Conservation (phyloP, 305 asterid species). For the Fraxinus xanthoxyloides region DNA sequence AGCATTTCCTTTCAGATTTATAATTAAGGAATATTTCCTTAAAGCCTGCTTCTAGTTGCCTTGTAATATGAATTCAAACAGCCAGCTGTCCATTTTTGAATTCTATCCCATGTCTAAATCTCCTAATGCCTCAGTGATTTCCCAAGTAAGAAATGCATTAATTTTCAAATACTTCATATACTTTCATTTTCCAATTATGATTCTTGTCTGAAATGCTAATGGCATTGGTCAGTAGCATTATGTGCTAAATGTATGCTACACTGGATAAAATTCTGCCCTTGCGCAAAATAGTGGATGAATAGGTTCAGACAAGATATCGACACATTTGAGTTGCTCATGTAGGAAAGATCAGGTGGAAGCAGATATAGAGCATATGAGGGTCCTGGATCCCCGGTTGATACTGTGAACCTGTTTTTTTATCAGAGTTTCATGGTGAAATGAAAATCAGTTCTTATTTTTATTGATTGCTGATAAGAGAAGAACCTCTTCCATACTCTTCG, state of each 20-base stretch:
- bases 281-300: slow-evolving; percentile 5
- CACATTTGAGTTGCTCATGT: slow-evolving; percentile 37
- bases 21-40: not conserved
- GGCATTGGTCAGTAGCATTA: not conserved
- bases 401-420: slow-evolving; percentile 20
- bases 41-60: not conserved
- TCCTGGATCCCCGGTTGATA: slow-evolving; percentile 67
- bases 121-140: not conserved
- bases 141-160: not conserved
- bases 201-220: not conserved
- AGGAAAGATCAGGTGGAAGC: slow-evolving; percentile 73
- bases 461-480: slow-evolving; percentile 72
- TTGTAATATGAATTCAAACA: not conserved
- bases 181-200: not conserved
- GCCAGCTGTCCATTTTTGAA: not conserved
- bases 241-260: not conserved
- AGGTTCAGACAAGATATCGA: slow-evolving; percentile 15
- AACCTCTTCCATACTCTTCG: slow-evolving; percentile 96
- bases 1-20: not conserved
- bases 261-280: not conserved
- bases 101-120: slow-evolving; percentile 2
- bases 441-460: slow-evolving; percentile 23
- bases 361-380: slow-evolving; percentile 64
- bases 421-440: slow-evolving; percentile 7
- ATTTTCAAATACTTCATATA: not conserved